Base-by-base conservation (phyloP, 257 asterid species). In the Ilex asprella region DNA sequence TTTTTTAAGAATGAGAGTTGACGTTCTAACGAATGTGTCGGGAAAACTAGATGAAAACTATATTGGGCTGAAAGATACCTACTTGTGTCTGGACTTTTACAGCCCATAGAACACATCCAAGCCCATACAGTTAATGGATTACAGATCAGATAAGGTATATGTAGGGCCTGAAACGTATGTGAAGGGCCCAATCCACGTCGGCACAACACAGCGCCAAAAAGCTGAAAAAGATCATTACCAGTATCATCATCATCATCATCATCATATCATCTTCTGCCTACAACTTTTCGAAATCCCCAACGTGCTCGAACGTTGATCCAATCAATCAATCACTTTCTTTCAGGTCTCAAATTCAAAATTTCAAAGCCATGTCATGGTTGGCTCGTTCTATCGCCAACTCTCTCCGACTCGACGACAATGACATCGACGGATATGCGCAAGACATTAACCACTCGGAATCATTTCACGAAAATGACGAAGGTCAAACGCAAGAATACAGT, bases 321-420 rank as follows among this genome's bases (percentile, higher is more conserved):
- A 61, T 21, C 27, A 21, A 62, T 55, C 57, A 59, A 39, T 56
- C 65, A 62, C 1, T 30, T 32, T 56, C 47, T 66, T n/a, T n/a
- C 64, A 21, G 27, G 27, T 43, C 31, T 11, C 12, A 11, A 41
- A 6, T 41, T 41, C 47, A 41, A 41, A 41, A 7, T 6, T 6
- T 14, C 52, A 46, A 46, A 46, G 4, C 52, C 52, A 46, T 91
- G 98, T 84, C 98, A 62, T 91, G 95, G 98, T 73, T 91, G 71
- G 90, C 91, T 70, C 96, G 95, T 69, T 88, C 98, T 76, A 78
- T 91, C 56, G 81, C 87, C 85, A 81, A 84, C 77, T 32, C 80
- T 59, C 90, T 91, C 86, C 88, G 76, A 63, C 86, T 88, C 71
- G 94, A 84, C 61, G 94, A 81, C 39, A 83, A 73, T 0, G 58